Evolutionary conservation across 2,329 filamentous ascomycete genomes (phyloP).

Genomic region (Eurotiales sp.): DNA sequence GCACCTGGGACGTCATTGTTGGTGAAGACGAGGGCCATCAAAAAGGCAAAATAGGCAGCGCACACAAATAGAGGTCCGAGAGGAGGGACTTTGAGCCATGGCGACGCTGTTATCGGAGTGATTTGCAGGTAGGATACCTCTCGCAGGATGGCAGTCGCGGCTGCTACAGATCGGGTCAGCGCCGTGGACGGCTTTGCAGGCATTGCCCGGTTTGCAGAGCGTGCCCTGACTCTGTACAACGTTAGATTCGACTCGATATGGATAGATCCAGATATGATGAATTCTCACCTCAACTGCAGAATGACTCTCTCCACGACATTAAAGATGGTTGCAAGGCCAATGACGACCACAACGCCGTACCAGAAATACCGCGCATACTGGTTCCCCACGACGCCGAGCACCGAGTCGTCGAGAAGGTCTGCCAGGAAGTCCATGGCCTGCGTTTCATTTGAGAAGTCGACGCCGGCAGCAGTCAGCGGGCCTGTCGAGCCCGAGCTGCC

Average conservation of each 20-base stretch:
- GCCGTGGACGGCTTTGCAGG: conserved; percentile 30
- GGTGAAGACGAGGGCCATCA: conserved; percentile 54
- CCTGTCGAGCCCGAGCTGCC: conserved; percentile 16
- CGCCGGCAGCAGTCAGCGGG: conserved; percentile 28
- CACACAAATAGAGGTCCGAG: conserved; percentile 33
- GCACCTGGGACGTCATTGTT: conserved; percentile 48
- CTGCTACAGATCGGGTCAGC: conserved; percentile 20
- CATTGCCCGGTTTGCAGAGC: conserved; percentile 26
- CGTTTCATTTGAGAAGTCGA: conserved; percentile 36
- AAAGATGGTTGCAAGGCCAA: conserved; percentile 28
- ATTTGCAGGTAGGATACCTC: conserved; percentile 33
- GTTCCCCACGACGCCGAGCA: conserved; percentile 33
- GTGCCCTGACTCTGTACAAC: conserved; percentile 29
- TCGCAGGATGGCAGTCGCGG: conserved; percentile 29
- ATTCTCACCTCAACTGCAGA: conserved; percentile 20
- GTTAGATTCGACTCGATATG: background rate
- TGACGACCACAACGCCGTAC: conserved; percentile 35
- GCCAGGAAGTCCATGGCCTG: conserved; percentile 34
- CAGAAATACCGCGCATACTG: conserved; percentile 36
- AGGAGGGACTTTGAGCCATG: conserved; percentile 35
- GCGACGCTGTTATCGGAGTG: conserved; percentile 25
- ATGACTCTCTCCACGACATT: conserved; percentile 26
- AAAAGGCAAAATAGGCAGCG: conserved; percentile 44
- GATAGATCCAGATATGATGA: background rate
- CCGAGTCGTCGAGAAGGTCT: conserved; percentile 33